Evolutionary conservation across 345 rosid genomes (phyloP), one percentile per base, ranked within the genome.

Genomic region (Arabidopsis thaliana): DNA sequence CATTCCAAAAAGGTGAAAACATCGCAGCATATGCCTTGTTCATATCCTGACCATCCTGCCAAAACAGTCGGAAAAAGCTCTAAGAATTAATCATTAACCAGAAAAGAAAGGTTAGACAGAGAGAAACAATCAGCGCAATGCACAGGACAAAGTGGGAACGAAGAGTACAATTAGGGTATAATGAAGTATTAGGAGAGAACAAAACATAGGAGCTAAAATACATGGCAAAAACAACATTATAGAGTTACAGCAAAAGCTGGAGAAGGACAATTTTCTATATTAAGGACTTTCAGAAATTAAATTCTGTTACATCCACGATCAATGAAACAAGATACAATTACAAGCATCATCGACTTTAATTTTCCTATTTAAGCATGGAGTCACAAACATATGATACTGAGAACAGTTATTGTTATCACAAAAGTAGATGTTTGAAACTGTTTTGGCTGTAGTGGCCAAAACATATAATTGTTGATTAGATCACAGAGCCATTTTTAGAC

Each of bases 1-100:
- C 99, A 81, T 95, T 95, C 99, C 99, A 95, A 80, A 95, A 95
- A 8, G 99, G 99, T 79, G 97, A 87, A 90, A 95, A 95, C 78
- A 88, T 73, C 37, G 96, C 89, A 10, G 98, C 99, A 86, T 85
- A 72, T 32, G 84, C 84, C 82, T 90, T 95, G 85, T 84, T 90
- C 73, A 60, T 76, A 72, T 85, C 87, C 72, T 84, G 90, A 69
- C 86, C 74, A 81, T 55, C 97, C 98, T 95, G 87, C 69, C 65
- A 38, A 71, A 67, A 73, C 77, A 78, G 42, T 65, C 40, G 16
- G 42, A 30, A 44, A 52, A 49, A 30, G 33, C 4, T 23, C 38
- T 3, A 48, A 56, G 44, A 52, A 61, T 56, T 46, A 48, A 70
- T 62, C 41, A 61, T 61, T 16, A 44, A 28, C 30, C 42, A 24